Evolutionary conservation across 768 basidiomycete genomes (phyloP).

Genomic region (Trametes cingulata): DNA sequence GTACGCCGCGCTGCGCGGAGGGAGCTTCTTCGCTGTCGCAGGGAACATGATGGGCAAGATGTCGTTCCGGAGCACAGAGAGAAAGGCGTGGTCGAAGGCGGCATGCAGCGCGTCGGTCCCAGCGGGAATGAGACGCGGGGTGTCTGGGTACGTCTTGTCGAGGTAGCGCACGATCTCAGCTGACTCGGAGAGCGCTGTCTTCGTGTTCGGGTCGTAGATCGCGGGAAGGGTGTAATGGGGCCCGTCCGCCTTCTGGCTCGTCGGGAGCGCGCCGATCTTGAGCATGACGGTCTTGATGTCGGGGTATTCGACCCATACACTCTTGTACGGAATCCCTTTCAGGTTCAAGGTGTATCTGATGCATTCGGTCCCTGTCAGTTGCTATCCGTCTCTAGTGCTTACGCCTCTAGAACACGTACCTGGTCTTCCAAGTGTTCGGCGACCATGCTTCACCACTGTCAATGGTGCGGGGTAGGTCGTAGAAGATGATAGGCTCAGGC

Average conservation of each 20-base stretch:
- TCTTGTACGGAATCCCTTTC: slow-evolving; percentile 45
- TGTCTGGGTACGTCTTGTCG: slow-evolving; percentile 33
- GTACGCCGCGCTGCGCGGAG: slow-evolving; percentile 37
- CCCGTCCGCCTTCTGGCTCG: slow-evolving; percentile 24
- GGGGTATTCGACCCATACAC: slow-evolving; percentile 53
- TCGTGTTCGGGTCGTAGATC: slow-evolving; percentile 32
- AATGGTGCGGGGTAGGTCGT: slow-evolving; percentile 19
- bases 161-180: slow-evolving; percentile 31
- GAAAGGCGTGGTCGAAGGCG: slow-evolving; percentile 22
- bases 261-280: slow-evolving; percentile 40
- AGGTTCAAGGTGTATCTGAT: slow-evolving; percentile 36
- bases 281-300: slow-evolving; percentile 43
- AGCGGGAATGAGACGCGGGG: slow-evolving; percentile 35
- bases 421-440: slow-evolving; percentile 25
- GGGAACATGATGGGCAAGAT: slow-evolving; percentile 11
- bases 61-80: background rate
- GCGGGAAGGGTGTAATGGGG: slow-evolving; percentile 31
- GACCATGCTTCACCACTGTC: slow-evolving; percentile 15
- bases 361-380: background rate
- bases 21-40: slow-evolving; percentile 29
- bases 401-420: background rate
- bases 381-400: background rate
- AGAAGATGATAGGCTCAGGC: slow-evolving; percentile 20
- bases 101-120: slow-evolving; percentile 33
- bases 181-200: slow-evolving; percentile 28